Percentiles rank a stretch among this genome's conserved stretches.
phyloP scores from a whole-genome alignment of 1,139 yeast species.

The Geotrichum carabidarum region DNA sequence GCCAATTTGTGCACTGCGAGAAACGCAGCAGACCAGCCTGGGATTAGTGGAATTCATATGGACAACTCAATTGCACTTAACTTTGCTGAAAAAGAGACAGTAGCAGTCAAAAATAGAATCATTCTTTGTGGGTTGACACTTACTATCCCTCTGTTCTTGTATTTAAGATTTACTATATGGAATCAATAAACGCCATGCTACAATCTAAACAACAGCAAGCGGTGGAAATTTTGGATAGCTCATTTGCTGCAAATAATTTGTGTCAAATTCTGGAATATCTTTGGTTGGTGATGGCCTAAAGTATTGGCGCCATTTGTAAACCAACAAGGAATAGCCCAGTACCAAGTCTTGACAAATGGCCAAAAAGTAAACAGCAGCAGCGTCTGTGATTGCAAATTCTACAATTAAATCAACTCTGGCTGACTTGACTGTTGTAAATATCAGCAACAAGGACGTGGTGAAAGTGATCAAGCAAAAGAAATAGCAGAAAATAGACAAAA shows the following conservation, averaged over 20 bases:
- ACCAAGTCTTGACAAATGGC: conserved; percentile 25
- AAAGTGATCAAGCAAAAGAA: conserved; percentile 21
- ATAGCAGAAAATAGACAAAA: conserved; percentile 22
- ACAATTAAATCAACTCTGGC: conserved; percentile 25
- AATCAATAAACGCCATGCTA: conserved; percentile 1
- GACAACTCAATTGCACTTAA: conserved; percentile 14
- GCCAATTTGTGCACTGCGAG: neutral
- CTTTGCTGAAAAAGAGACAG: conserved; percentile 19
- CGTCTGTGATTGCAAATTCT: conserved; percentile 26
- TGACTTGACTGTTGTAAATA: conserved; percentile 19
- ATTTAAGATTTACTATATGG: conserved; percentile 25
- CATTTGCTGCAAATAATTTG: no score
- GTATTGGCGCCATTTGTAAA: conserved; percentile 1
- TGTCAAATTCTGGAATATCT: no score
- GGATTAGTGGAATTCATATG: conserved; percentile 1
- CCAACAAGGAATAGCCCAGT: conserved; percentile 5
- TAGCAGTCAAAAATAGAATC: conserved; percentile 25
- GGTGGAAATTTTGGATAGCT: no score
- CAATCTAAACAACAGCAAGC: neutral
- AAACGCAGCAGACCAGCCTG: neutral
- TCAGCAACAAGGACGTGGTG: conserved; percentile 18
- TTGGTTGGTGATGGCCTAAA: neutral
- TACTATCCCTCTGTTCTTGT: conserved; percentile 25
- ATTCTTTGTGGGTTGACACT: conserved; percentile 25
- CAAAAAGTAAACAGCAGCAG: conserved; percentile 23